Conservation (phyloP, 2,329 filamentous ascomycete species). For the Aureobasidium sp. region DNA sequence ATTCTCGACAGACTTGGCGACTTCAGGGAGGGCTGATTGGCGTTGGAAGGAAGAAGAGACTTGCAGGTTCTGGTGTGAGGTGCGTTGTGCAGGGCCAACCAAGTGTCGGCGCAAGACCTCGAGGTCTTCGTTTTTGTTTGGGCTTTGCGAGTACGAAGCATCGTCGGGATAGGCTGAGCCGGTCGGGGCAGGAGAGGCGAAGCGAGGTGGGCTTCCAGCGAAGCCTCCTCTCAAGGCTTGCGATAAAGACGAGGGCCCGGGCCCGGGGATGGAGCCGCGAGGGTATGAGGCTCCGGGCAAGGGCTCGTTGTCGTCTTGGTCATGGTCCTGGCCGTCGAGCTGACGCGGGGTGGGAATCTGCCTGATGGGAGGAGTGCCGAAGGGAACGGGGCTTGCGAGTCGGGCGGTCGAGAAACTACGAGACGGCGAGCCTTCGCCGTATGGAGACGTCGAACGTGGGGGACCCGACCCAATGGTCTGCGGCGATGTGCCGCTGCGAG, state of each 20-base stretch:
- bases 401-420: constrained; percentile 41
- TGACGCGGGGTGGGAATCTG: constrained; percentile 46
- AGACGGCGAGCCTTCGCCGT: constrained; percentile 15
- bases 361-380: constrained; percentile 41
- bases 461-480: constrained; percentile 2
- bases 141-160: constrained; percentile 46
- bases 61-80: constrained; percentile 28
- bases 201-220: constrained; percentile 61
- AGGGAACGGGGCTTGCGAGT: constrained; percentile 49
- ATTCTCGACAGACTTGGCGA: constrained; percentile 23
- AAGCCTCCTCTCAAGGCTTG: constrained; percentile 74
- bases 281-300: constrained; percentile 50
- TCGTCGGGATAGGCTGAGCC: constrained; percentile 45
- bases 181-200: constrained; percentile 48
- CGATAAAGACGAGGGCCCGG: constrained; percentile 80
- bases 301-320: constrained; percentile 42
- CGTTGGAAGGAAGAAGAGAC: constrained; percentile 23
- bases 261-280: constrained; percentile 58
- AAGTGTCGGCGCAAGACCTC: constrained; percentile 87
- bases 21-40: constrained; percentile 20
- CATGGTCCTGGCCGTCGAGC: constrained; percentile 32
- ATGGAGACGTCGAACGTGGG: constrained; percentile 8
- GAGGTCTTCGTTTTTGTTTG: constrained; percentile 71
- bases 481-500: constrained; percentile 2
- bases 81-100: constrained; percentile 56